These are phyloP conservation scores for Pyricularia sp. DNA, from an alignment of 2,329 filamentous ascomycete species.

Conservation along the genomic window DNA sequence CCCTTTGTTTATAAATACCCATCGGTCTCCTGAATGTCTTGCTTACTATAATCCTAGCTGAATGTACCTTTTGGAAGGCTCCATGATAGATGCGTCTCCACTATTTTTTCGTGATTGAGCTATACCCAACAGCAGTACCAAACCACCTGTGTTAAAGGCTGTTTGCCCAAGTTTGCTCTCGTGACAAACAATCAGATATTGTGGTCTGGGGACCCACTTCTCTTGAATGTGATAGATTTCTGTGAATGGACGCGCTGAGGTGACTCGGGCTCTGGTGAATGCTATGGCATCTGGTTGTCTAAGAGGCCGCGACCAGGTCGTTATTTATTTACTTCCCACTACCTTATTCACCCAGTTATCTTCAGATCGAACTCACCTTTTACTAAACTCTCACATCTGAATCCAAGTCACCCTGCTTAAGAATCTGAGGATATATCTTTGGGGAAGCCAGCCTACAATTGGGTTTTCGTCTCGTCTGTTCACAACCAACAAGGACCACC, in stretches of 20 bases:
- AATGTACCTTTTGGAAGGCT: background rate
- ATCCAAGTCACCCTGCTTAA: background rate
- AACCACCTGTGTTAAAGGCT: background rate
- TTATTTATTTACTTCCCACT: background rate
- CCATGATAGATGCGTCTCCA: background rate
- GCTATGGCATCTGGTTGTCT: background rate
- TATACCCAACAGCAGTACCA: background rate
- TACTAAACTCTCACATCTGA: background rate
- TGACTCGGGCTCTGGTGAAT: background rate
- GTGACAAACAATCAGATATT: background rate
- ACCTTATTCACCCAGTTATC: background rate
- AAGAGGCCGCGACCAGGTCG: background rate
- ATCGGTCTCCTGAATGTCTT: background rate
- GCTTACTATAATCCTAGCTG: background rate
- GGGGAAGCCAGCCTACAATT: background rate
- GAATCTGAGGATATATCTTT: background rate
- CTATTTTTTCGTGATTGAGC: background rate
- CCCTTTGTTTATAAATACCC: background rate
- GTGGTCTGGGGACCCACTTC: background rate
- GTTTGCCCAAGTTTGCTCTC: background rate
- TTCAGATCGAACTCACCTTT: background rate
- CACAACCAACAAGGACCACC: background rate
- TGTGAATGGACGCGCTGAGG: background rate
- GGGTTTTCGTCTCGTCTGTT: background rate
- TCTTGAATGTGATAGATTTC: background rate